These are phyloP conservation scores for Amauroascus verrucosus DNA, from an alignment of 2,329 filamentous ascomycete species.

Conservation along the genomic window DNA sequence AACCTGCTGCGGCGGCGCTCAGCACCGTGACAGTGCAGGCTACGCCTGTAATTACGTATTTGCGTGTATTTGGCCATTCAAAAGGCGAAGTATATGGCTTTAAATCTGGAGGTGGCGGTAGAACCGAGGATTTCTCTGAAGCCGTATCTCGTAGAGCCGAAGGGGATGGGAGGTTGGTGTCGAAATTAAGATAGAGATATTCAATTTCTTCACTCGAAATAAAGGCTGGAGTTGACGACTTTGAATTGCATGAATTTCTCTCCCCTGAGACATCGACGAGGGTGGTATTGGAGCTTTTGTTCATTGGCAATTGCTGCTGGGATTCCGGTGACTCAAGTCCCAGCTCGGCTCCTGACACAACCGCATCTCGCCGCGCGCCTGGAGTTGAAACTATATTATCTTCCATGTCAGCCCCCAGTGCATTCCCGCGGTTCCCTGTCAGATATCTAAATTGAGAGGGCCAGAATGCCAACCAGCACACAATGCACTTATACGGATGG, in stretches of 20 bases:
- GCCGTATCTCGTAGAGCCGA: conserved; percentile 25
- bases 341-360: neutral
- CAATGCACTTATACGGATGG: neutral
- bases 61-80: conserved; percentile 59
- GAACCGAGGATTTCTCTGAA: conserved; percentile 24
- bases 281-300: conserved; percentile 2
- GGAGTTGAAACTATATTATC: neutral
- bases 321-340: neutral
- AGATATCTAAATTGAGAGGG: neutral
- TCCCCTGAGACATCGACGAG: conserved; percentile 1
- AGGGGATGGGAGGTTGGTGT: conserved; percentile 47
- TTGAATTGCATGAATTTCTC: neutral
- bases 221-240: neutral
- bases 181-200: conserved; percentile 53
- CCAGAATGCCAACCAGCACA: neutral
- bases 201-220: conserved; percentile 32
- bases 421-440: neutral
- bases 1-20: conserved; percentile 70
- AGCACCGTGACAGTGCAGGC: conserved; percentile 66
- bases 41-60: conserved; percentile 59
- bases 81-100: conserved; percentile 59
- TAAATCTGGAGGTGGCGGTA: conserved; percentile 55
- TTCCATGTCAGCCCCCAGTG: neutral
- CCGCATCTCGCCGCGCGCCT: neutral
- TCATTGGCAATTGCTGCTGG: neutral